These are phyloP conservation scores for Platanthera guangdongensis DNA, from an alignment of 106 monocot genomes.

Conservation along the genomic window DNA sequence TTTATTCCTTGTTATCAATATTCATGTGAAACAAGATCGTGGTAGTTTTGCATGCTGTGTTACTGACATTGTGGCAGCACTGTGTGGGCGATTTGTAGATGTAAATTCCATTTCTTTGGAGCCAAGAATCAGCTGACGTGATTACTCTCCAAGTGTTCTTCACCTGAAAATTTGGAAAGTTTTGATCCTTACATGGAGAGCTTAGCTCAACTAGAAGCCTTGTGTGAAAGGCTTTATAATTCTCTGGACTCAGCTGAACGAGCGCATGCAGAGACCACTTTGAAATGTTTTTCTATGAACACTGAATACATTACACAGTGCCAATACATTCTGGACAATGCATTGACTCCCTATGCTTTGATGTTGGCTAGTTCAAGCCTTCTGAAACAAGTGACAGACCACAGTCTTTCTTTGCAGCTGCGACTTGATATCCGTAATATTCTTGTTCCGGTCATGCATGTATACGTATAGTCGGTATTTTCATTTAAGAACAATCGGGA, in stretches of 20 bases:
- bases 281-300: slow-evolving; percentile 96
- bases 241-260: slow-evolving; percentile 91
- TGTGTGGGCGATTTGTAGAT: slow-evolving; percentile 23
- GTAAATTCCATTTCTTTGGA: slow-evolving; percentile 27
- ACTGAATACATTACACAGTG: slow-evolving; percentile 94
- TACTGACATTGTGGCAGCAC: slow-evolving; percentile 39
- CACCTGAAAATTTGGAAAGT: slow-evolving; percentile 37
- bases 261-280: slow-evolving; percentile 80
- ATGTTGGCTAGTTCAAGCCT: slow-evolving; percentile 98
- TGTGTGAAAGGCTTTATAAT: slow-evolving; percentile 97
- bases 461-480: not conserved
- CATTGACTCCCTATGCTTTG: slow-evolving; percentile 94
- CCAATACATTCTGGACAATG: slow-evolving; percentile 98
- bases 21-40: slow-evolving; percentile 28
- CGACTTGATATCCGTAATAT: slow-evolving; percentile 97
- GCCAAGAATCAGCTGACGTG: slow-evolving; percentile 31
- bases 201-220: slow-evolving; percentile 91
- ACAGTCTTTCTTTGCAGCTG: slow-evolving; percentile 85
- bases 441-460: slow-evolving; percentile 14
- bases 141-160: slow-evolving; percentile 39
- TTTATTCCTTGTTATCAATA: slow-evolving; percentile 26
- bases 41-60: slow-evolving; percentile 22
- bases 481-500: not conserved
- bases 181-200: slow-evolving; percentile 65
- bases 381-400: slow-evolving; percentile 97